Percentiles rank a stretch among this genome's conserved stretches.
phyloP scores from a whole-genome alignment of 208 protist species.

The Borovskyia barvae region DNA sequence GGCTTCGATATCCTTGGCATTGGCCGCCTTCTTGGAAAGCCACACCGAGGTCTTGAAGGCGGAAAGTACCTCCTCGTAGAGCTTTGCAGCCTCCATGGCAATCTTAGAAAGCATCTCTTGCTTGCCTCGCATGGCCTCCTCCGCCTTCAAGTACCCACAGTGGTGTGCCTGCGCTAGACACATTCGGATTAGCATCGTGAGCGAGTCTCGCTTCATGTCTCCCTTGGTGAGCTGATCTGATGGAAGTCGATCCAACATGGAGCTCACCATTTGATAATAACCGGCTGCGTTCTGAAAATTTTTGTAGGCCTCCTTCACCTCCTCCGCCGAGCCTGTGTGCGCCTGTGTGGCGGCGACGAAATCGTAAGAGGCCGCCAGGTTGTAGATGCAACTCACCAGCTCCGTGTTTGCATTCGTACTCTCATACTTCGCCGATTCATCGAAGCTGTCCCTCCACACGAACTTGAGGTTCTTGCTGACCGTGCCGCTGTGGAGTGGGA shows the following conservation, averaged over 20 bases:
- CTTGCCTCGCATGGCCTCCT: slow-evolving; percentile 66
- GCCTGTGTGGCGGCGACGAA: slow-evolving; percentile 46
- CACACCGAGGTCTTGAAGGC: slow-evolving; percentile 48
- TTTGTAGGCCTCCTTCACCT: slow-evolving; percentile 65
- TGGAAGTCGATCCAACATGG: slow-evolving; percentile 53
- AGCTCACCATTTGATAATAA: slow-evolving; percentile 71
- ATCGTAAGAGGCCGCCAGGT: slow-evolving; percentile 74
- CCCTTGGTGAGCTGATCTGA: slow-evolving; percentile 55
- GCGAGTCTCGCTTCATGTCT: slow-evolving; percentile 62
- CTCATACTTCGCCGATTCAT: slow-evolving; percentile 56
- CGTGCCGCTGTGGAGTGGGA: slow-evolving; percentile 56
- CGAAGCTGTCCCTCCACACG: slow-evolving; percentile 73
- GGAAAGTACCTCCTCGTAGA: slow-evolving; percentile 62
- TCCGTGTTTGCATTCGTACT: slow-evolving; percentile 67
- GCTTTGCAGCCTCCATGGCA: slow-evolving; percentile 60
- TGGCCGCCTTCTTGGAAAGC: slow-evolving; percentile 28
- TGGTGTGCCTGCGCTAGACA: slow-evolving; percentile 75
- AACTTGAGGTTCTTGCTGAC: slow-evolving; percentile 62
- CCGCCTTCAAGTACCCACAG: slow-evolving; percentile 77
- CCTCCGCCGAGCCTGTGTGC: slow-evolving; percentile 40
- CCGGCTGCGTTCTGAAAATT: slow-evolving; percentile 79
- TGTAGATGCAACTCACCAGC: slow-evolving; percentile 81
- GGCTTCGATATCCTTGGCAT: slow-evolving; percentile 50
- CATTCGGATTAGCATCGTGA: slow-evolving; percentile 48
- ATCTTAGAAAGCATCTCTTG: slow-evolving; percentile 76